These are phyloP conservation scores for Auxenochlorella pyrenoidosa DNA, from an alignment of 139 green algal genomes.

Conservation along the genomic window DNA sequence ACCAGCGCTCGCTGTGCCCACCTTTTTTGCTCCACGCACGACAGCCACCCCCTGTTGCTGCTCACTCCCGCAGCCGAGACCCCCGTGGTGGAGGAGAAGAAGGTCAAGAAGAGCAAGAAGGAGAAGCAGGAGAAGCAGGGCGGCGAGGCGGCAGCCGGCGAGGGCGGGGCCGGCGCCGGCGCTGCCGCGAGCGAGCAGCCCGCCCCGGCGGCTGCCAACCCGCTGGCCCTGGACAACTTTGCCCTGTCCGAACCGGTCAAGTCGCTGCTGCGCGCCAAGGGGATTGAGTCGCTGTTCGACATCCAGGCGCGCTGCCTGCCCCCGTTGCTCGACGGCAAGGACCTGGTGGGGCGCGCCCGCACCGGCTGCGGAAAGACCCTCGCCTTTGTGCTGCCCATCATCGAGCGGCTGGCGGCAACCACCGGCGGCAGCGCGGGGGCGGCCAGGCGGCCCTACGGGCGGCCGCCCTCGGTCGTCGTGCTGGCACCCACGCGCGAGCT, in stretches of 20 bases:
- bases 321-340: slow-evolving; percentile 76
- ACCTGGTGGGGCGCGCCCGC: slow-evolving; percentile 92
- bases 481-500: slow-evolving; percentile 97
- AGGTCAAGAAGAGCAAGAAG: slow-evolving; percentile 44
- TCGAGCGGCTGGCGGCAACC: slow-evolving; percentile 75
- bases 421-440: slow-evolving; percentile 1
- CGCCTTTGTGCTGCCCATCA: slow-evolving; percentile 96
- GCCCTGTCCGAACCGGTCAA: slow-evolving; percentile 76
- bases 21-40: too few relatives aligned
- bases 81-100: slow-evolving; percentile 14
- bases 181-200: not conserved
- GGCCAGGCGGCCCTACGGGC: slow-evolving; percentile 45
- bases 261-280: slow-evolving; percentile 75
- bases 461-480: slow-evolving; percentile 83
- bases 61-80: not conserved
- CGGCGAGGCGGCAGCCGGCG: slow-evolving; percentile 4
- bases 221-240: slow-evolving; percentile 85
- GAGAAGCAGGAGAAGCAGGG: slow-evolving; percentile 4
- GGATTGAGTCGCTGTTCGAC: slow-evolving; percentile 91
- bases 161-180: not conserved
- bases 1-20: too few relatives aligned
- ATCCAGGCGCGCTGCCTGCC: slow-evolving; percentile 94
- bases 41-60: not conserved
- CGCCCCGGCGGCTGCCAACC: slow-evolving; percentile 42
- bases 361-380: slow-evolving; percentile 99